Conservation (phyloP, 768 basidiomycete genomes). For the Tricholoma flavovirens region DNA sequence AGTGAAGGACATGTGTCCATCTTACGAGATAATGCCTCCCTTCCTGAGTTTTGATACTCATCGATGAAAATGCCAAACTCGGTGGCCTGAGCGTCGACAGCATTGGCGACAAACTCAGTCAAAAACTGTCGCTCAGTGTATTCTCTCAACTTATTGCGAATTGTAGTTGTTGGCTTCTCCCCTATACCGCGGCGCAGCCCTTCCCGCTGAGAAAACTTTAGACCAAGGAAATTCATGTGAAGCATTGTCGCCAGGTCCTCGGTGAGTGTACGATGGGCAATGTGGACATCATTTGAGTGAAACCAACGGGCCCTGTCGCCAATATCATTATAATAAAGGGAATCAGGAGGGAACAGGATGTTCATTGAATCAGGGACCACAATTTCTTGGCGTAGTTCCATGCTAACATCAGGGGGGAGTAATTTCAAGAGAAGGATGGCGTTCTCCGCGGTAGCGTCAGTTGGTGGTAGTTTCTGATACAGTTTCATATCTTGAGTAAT, state of each 20-base stretch:
- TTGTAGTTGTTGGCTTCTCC: conserved; percentile 36
- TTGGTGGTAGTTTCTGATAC: conserved; percentile 16
- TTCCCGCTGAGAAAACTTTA: conserved; percentile 21
- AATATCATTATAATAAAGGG: conserved; percentile 38
- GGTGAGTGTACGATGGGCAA: conserved; percentile 29
- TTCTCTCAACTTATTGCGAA: conserved; percentile 34
- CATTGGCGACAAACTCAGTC: conserved; percentile 50
- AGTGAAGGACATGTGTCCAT: conserved; percentile 26
- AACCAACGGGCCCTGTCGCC: conserved; percentile 21
- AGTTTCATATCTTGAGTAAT: background rate
- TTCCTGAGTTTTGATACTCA: conserved; percentile 9
- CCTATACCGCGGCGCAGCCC: conserved; percentile 35
- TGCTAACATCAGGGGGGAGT: conserved; percentile 11
- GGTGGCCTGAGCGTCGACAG: conserved; percentile 42
- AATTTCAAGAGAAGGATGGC: conserved; percentile 26
- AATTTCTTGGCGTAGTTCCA: conserved; percentile 16
- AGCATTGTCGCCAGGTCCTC: conserved; percentile 27
- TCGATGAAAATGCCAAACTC: conserved; percentile 38
- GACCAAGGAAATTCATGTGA: conserved; percentile 27
- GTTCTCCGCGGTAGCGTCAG: conserved; percentile 21
- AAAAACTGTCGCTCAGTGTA: conserved; percentile 39
- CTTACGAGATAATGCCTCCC: conserved; percentile 24
- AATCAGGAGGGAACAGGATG: conserved; percentile 20
- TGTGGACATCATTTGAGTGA: conserved; percentile 8
- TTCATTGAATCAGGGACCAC: conserved; percentile 29